Conservation (phyloP, 164 flowering plant genomes). For the Magnolia sinica region DNA sequence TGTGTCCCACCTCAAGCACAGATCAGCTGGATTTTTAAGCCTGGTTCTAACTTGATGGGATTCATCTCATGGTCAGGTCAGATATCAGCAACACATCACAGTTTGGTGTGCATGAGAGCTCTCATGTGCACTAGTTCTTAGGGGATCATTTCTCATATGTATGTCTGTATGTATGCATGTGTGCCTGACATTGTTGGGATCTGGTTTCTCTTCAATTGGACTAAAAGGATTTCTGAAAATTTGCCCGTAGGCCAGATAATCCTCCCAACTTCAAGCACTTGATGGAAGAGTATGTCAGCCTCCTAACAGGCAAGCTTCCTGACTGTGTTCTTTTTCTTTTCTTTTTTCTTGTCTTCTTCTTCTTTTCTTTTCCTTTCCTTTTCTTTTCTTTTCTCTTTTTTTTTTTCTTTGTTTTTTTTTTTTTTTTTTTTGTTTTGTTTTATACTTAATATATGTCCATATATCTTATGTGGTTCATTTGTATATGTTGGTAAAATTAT, state of each 20-base stretch:
- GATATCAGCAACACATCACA: too few species aligned
- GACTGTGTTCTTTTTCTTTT: not conserved
- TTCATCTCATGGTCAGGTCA: too few species aligned
- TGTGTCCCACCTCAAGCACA: too few species aligned
- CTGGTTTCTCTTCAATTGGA: not conserved
- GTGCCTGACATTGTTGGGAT: not conserved
- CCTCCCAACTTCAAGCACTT: conserved; percentile 52
- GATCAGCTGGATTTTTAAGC: too few species aligned
- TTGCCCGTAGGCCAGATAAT: conserved; percentile 59
- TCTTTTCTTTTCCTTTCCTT: too few species aligned
- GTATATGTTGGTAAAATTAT: conserved; percentile 1
- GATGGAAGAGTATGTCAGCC: conserved; percentile 78
- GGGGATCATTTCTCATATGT: too few species aligned
- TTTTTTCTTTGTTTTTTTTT: not conserved
- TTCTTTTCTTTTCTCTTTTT: too few species aligned
- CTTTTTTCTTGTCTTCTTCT: not conserved
- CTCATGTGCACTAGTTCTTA: too few species aligned
- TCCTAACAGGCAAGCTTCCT: conserved; percentile 64
- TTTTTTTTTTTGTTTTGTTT: not conserved
- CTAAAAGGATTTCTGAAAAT: not conserved
- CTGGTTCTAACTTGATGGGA: too few species aligned
- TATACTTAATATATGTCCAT: not conserved
- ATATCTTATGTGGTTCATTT: not conserved
- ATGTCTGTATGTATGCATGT: not conserved
- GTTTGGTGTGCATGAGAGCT: too few species aligned